A percentile compares a stretch with the other conserved stretches of the same genome.
These are phyloP conservation scores for Rutidosis leptorrhynchoides DNA, from an alignment of 129 eudicot genomes.

Conservation along the genomic window DNA sequence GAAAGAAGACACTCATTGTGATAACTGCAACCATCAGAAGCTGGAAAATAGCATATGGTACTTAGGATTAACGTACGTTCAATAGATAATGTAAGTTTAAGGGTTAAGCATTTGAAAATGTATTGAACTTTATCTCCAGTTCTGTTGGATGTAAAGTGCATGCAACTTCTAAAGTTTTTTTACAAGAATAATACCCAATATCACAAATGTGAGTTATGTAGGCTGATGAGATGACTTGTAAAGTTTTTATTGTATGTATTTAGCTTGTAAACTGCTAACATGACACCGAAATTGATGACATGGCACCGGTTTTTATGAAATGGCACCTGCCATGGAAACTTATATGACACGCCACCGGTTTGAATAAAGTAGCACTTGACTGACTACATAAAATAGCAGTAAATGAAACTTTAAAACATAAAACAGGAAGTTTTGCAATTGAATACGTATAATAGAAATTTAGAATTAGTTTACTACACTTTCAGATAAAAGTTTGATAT, in stretches of 20 bases:
- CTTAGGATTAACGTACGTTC: slow-evolving; percentile 21
- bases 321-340: background rate
- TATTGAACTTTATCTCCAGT: no score
- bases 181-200: no score
- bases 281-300: background rate
- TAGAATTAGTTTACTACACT: background rate
- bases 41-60: slow-evolving; percentile 44
- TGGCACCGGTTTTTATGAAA: background rate
- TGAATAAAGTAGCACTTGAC: background rate
- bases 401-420: background rate
- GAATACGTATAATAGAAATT: background rate
- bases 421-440: background rate
- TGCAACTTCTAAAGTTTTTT: no score
- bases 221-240: no score
- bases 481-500: background rate
- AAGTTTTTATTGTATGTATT: background rate
- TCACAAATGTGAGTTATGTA: no score
- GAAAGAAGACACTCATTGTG: slow-evolving; percentile 95
- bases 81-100: background rate
- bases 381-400: background rate
- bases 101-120: background rate
- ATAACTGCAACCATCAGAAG: slow-evolving; percentile 79
- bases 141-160: background rate
- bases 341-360: background rate
- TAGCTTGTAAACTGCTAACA: background rate